Base-by-base conservation (phyloP, 345 rosid species). In the Jatropha curcas region DNA sequence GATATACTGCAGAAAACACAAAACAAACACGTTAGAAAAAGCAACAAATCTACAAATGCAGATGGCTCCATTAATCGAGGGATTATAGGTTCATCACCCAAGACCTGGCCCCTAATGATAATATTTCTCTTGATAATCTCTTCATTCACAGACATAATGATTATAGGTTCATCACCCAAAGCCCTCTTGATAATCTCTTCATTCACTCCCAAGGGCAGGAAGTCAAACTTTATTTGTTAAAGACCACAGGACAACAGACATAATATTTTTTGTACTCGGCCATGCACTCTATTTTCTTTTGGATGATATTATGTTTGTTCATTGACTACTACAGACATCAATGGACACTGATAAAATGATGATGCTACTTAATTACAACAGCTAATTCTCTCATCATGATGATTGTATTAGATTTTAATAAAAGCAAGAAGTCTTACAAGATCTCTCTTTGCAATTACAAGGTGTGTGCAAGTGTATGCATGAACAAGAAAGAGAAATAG, bases 1-100 rank as follows among this genome's bases (percentile, higher is more conserved):
- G 63, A 91, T 68, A 70, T 84, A 93, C 97, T 93, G 92, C 86
- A 71, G 14, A 64, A 4, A 22, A 7, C 52, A 64, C 13, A 61
- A 31, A 31, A 62, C 41, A 24, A 37, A 13, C 17, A 17, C 33
- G 5, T 63, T 30, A 61, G 48, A 34, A 51, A 25, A 14, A 33
- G 31, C 34, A 45, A 70, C 0, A 39, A 11, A 12, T 46, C 8
- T 1, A 13, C 27, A 12, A 41, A 57, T 27, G 60, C 11, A 25
- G 25, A 27, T 0, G 45, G 11, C 45, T 9, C 45, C 13, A 41
- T 41, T 1, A 41, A 10, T 7, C 2, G 39, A 41, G 16, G 9
- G 1, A 28, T 61, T 34, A 10, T 19, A 20, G 56, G 56, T n/a
- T 10, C 48, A 17, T 1, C 1, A 2, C 45, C 45, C 22, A 20